These are phyloP conservation scores for Quercus bicolor DNA, from an alignment of 306 rosid species.

Conservation along the genomic window DNA sequence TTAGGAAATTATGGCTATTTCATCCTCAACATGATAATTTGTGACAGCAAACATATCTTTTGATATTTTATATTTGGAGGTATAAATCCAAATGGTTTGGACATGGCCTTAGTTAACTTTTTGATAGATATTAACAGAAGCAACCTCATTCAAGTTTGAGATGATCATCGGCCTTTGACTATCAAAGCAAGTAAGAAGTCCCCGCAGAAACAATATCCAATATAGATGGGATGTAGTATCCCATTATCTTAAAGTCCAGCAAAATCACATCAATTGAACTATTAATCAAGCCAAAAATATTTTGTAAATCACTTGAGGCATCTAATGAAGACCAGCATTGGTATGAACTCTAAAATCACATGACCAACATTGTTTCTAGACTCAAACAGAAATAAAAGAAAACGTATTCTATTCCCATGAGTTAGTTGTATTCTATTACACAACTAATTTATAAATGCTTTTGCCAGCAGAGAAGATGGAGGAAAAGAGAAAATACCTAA, in stretches of 20 bases:
- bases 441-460: neutral
- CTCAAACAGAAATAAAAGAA: neutral
- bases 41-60: neutral
- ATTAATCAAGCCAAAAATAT: neutral
- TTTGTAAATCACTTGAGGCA: neutral
- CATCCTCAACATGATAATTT: neutral
- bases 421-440: neutral
- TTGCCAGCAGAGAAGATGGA: neutral
- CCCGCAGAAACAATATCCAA: neutral
- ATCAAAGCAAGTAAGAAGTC: neutral
- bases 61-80: neutral
- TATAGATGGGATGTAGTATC: neutral
- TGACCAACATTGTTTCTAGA: neutral
- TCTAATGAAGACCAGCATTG: neutral
- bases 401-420: neutral
- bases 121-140: neutral
- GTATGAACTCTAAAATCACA: neutral
- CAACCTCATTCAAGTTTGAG: neutral
- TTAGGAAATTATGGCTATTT: neutral
- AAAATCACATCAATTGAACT: neutral
- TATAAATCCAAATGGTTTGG: neutral
- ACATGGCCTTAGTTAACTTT: neutral
- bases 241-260: neutral
- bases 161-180: neutral
- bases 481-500: neutral